Conservation (phyloP, 2,329 filamentous ascomycete species). For the Xylariaceae sp. region DNA sequence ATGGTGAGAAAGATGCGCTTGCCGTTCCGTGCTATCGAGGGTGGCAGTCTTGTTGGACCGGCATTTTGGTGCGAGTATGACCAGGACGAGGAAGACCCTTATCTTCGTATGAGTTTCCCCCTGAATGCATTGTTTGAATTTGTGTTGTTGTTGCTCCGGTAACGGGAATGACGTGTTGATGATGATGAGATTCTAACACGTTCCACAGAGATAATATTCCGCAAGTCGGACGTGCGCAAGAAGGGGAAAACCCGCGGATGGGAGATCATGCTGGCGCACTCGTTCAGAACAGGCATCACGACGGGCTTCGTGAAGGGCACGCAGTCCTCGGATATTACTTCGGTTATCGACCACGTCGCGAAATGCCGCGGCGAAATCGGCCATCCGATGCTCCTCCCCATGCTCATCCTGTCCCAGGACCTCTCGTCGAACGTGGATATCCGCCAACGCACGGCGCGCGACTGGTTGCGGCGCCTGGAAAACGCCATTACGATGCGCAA, state of each 20-base stretch:
- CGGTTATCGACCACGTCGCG: conserved; percentile 45
- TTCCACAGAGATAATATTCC: conserved; percentile 52
- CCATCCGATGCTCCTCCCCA: conserved; percentile 55
- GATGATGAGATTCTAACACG: conserved; percentile 9
- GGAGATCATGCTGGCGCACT: conserved; percentile 59
- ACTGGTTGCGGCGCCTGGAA: conserved; percentile 57
- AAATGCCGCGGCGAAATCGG: conserved; percentile 45
- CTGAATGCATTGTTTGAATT: neutral
- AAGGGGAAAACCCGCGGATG: conserved; percentile 59
- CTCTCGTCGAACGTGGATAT: conserved; percentile 51
- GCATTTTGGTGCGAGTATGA: conserved; percentile 59
- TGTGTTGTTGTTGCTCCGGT: neutral
- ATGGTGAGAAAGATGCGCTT: conserved; percentile 53
- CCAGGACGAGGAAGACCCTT: conserved; percentile 50
- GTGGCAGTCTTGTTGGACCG: conserved; percentile 53
- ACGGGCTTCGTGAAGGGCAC: conserved; percentile 60
- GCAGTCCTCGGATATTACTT: conserved; percentile 48
- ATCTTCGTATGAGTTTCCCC: conserved; percentile 45
- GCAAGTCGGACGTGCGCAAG: conserved; percentile 62
- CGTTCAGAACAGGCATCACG: conserved; percentile 49
- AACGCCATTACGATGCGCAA: conserved; percentile 56
- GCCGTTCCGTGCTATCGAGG: conserved; percentile 54
- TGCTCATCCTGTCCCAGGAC: conserved; percentile 55
- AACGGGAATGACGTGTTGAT: neutral
- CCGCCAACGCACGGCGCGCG: conserved; percentile 57